Evolutionary conservation across 2,329 filamentous ascomycete species (phyloP).

Genomic region (Colletotrichum neosansevieriae): DNA sequence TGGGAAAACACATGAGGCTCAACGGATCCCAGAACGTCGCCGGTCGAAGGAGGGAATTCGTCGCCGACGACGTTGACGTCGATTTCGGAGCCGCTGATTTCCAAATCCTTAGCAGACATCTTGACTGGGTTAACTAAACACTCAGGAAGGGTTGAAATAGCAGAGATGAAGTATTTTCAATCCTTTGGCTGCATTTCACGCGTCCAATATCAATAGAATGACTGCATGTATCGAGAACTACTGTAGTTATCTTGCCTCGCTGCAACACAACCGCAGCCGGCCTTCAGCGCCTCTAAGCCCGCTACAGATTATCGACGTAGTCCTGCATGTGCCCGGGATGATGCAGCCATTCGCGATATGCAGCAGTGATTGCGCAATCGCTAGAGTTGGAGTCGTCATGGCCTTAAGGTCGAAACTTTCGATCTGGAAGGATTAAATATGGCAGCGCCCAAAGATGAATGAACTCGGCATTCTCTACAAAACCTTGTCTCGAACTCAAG

Average conservation of each 20-base stretch:
- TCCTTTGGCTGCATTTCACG: no score
- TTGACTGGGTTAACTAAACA: fast-evolving
- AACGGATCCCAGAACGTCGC: constrained; percentile 26
- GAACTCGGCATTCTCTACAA: no score
- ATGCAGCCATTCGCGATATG: not conserved
- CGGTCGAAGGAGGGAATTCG: constrained; percentile 23
- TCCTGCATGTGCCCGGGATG: not conserved
- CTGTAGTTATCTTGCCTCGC: not conserved
- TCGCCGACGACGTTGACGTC: not conserved
- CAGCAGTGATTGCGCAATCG: not conserved
- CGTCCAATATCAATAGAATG: no score
- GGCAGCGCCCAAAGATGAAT: not conserved
- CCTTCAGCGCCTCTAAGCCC: no score
- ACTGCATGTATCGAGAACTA: no score
- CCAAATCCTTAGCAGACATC: not conserved
- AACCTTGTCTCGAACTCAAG: not conserved
- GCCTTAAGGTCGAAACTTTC: not conserved
- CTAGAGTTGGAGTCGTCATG: no score
- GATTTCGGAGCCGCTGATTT: not conserved
- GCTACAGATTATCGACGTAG: not conserved
- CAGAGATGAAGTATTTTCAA: no score
- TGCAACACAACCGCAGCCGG: not conserved
- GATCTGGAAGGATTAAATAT: not conserved
- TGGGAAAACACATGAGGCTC: constrained; percentile 37
- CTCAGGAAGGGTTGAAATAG: not conserved